A percentile compares a stretch with the other conserved stretches of the same genome.
Evolutionary conservation across 2,329 filamentous ascomycete genomes (phyloP).

Genomic region (Exophiala xenobiotica): DNA sequence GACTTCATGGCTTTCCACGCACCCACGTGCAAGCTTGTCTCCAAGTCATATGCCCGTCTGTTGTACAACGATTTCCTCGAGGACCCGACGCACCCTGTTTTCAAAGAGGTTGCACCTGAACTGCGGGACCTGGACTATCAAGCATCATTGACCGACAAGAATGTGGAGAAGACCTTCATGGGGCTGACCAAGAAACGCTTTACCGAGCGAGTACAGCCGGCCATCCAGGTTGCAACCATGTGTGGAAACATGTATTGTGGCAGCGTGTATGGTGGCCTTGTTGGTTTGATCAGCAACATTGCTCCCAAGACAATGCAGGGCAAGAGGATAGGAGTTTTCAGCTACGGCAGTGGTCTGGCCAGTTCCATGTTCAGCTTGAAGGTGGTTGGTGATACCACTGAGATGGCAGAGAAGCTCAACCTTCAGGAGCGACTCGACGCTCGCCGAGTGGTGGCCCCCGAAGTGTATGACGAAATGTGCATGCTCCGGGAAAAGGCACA

Average conservation of each 20-base stretch:
- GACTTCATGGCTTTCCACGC: slow-evolving; percentile 82
- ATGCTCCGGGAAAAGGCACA: slow-evolving; percentile 79
- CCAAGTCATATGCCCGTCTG: slow-evolving; percentile 80
- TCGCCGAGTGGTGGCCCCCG: slow-evolving; percentile 65
- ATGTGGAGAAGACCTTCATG: slow-evolving; percentile 85
- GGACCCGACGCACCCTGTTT: slow-evolving; percentile 65
- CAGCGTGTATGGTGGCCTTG: slow-evolving; percentile 58
- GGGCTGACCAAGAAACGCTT: slow-evolving; percentile 79
- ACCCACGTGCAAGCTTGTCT: slow-evolving; percentile 82
- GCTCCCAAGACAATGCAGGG: slow-evolving; percentile 63
- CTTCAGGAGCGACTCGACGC: slow-evolving; percentile 67
- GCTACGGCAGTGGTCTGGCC: slow-evolving; percentile 75
- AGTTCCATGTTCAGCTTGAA: slow-evolving; percentile 68
- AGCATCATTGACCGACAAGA: slow-evolving; percentile 76
- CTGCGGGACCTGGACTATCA: slow-evolving; percentile 76
- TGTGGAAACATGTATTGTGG: slow-evolving; percentile 67
- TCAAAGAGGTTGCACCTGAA: slow-evolving; percentile 73
- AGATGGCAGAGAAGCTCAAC: slow-evolving; percentile 66
- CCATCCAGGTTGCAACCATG: slow-evolving; percentile 73
- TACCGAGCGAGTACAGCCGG: slow-evolving; percentile 71
- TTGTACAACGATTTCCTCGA: slow-evolving; percentile 82
- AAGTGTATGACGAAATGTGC: slow-evolving; percentile 78
- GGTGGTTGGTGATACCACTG: slow-evolving; percentile 67
- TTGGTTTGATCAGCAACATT: slow-evolving; percentile 62
- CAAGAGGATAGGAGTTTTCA: slow-evolving; percentile 75